Conservation (phyloP, 257 asterid species). For the Solanum lycopersicoides region DNA sequence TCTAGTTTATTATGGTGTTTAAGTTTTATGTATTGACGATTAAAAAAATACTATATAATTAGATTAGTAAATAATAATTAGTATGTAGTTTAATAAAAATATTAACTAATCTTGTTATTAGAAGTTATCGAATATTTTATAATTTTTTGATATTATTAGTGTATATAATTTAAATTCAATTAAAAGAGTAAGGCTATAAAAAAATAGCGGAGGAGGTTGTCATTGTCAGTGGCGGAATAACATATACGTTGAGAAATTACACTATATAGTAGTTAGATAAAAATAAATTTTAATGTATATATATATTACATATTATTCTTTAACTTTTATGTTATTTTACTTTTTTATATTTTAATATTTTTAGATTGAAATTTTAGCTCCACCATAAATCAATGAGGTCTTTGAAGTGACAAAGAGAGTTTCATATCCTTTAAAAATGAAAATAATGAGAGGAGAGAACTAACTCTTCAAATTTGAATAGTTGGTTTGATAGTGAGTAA, state of each 20-base stretch:
- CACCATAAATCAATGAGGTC: too few relatives aligned
- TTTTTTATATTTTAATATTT: too few relatives aligned
- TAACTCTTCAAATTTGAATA: conserved; percentile 1
- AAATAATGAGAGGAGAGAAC: background rate
- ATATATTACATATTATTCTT: too few relatives aligned
- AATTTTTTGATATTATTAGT: background rate
- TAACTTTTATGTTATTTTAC: too few relatives aligned
- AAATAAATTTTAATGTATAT: too few relatives aligned
- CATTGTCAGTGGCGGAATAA: too few relatives aligned
- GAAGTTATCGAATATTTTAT: too few relatives aligned
- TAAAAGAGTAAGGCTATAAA: background rate
- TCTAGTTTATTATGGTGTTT: background rate
- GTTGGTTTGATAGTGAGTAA: background rate
- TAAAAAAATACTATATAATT: background rate
- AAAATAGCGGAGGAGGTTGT: background rate
- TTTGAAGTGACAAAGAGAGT: too few relatives aligned
- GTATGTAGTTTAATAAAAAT: background rate
- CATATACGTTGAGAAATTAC: too few relatives aligned
- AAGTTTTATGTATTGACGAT: background rate
- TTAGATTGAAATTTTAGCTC: too few relatives aligned
- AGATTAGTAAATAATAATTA: background rate
- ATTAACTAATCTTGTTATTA: background rate
- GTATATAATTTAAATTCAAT: background rate
- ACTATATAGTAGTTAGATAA: too few relatives aligned
- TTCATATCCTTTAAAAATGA: conserved; percentile 23